Evolutionary conservation across 169 alveolate species (phyloP).

Genomic region (Eimeria mitis): DNA sequence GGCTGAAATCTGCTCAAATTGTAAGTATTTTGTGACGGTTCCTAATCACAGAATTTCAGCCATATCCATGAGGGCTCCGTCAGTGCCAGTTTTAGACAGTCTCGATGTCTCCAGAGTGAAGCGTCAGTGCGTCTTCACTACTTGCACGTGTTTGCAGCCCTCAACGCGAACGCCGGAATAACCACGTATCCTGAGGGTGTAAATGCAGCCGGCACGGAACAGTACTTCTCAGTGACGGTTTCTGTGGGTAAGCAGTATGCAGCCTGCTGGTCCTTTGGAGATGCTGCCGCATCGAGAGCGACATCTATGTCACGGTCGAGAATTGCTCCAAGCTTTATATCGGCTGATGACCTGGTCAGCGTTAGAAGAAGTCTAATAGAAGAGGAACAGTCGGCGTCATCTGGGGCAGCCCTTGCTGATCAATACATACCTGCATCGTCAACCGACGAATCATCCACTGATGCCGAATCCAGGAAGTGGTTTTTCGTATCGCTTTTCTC

Average conservation of each 20-base stretch:
- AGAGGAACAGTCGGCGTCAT: neutral
- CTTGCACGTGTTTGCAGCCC: slow-evolving; percentile 20
- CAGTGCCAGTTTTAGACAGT: neutral
- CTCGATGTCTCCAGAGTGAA: neutral
- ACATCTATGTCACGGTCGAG: slow-evolving; percentile 34
- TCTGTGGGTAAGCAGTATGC: slow-evolving; percentile 71
- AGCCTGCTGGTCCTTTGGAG: slow-evolving; percentile 80
- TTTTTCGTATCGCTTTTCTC: slow-evolving; percentile 46
- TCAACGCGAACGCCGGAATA: neutral
- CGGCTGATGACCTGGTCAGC: slow-evolving; percentile 13
- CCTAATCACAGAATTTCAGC: neutral
- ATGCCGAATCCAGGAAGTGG: slow-evolving; percentile 16
- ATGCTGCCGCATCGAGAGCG: slow-evolving; percentile 4
- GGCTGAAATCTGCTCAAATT: slow-evolving; percentile 57
- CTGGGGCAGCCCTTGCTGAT: neutral
- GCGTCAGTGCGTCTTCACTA: neutral
- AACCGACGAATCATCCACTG: neutral
- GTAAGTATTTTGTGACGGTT: slow-evolving; percentile 12
- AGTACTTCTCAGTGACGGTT: slow-evolving; percentile 8
- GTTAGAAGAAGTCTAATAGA: neutral
- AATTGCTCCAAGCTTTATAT: slow-evolving; percentile 9
- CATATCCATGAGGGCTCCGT: neutral
- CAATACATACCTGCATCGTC: neutral
- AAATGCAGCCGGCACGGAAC: slow-evolving; percentile 53
- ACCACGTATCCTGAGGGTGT: slow-evolving; percentile 63